phyloP scores from a whole-genome alignment of 257 asterid species.

The Plantago ovata region DNA sequence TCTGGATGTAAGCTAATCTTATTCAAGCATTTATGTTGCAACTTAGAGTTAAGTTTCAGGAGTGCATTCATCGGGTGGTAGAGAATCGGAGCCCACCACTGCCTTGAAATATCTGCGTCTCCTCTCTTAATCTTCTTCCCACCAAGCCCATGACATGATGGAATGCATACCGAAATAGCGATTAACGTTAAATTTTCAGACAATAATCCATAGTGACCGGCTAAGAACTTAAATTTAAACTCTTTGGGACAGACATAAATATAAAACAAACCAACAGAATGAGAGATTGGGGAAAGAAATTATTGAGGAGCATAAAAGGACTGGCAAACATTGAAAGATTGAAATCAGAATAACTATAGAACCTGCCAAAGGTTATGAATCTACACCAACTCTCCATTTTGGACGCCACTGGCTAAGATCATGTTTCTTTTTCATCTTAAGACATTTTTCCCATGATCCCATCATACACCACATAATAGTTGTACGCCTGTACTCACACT shows the following conservation, averaged over 20 bases:
- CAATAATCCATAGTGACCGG: background rate
- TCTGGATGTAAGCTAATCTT: too few species aligned
- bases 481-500: constrained; percentile 72
- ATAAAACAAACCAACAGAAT: too few species aligned
- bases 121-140: constrained; percentile 97
- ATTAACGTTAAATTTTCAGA: background rate
- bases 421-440: constrained; percentile 73
- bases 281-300: too few species aligned
- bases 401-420: constrained; percentile 52
- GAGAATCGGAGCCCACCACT: constrained; percentile 60
- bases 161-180: constrained; percentile 81
- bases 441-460: constrained; percentile 57
- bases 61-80: constrained; percentile 81
- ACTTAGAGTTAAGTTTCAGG: too few species aligned
- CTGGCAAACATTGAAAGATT: constrained; percentile 1
- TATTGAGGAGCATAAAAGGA: too few species aligned
- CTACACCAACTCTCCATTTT: constrained; percentile 65
- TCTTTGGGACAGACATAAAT: too few species aligned
- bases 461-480: constrained; percentile 88
- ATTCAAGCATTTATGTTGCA: too few species aligned
- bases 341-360: constrained; percentile 9
- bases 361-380: constrained; percentile 99
- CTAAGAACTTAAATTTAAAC: too few species aligned
- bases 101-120: constrained; percentile 53
- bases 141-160: constrained; percentile 99